These are phyloP conservation scores for Austroboletus novae-zelandiae DNA, from an alignment of 1,284 basidiomycete species.

Conservation along the genomic window DNA sequence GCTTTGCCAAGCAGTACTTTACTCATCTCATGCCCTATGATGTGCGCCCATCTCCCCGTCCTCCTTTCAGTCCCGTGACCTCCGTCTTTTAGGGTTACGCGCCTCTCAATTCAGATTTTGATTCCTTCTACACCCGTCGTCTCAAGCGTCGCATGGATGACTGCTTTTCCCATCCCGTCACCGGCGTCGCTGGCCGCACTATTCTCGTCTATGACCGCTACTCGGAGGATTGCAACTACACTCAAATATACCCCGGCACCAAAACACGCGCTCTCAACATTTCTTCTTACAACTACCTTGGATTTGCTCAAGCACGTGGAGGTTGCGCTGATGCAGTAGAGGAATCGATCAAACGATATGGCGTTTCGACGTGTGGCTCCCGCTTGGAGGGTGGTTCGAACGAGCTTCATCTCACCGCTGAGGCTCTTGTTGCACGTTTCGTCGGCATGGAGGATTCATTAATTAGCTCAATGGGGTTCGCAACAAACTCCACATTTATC, in stretches of 20 bases:
- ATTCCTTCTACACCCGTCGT: slow-evolving; percentile 98
- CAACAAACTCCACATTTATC: slow-evolving; percentile 95
- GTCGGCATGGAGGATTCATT: slow-evolving; percentile 87
- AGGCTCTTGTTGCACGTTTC: slow-evolving; percentile 89
- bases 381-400: slow-evolving; percentile 83
- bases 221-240: slow-evolving; percentile 81
- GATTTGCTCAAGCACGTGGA: slow-evolving; percentile 93
- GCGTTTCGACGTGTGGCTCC: slow-evolving; percentile 75
- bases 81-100: slow-evolving; percentile 76
- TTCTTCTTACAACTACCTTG: slow-evolving; percentile 99
- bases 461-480: slow-evolving; percentile 96
- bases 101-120: slow-evolving; percentile 96
- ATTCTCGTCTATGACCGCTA: slow-evolving; percentile 85
- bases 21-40: slow-evolving; percentile 79
- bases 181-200: slow-evolving; percentile 94
- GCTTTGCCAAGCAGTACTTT: slow-evolving; percentile 71
- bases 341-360: slow-evolving; percentile 75
- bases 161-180: slow-evolving; percentile 92
- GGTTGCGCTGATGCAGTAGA: slow-evolving; percentile 94
- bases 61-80: slow-evolving; percentile 6
- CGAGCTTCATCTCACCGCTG: slow-evolving; percentile 81
- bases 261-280: slow-evolving; percentile 92
- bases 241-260: slow-evolving; percentile 76
- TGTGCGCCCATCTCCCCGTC: slow-evolving; percentile 47
- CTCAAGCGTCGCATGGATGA: slow-evolving; percentile 94